A percentile compares a stretch with the other conserved stretches of the same genome.
Evolutionary conservation across 2,329 filamentous ascomycete species (phyloP).

Genomic region (Tetracladium maxilliforme): DNA sequence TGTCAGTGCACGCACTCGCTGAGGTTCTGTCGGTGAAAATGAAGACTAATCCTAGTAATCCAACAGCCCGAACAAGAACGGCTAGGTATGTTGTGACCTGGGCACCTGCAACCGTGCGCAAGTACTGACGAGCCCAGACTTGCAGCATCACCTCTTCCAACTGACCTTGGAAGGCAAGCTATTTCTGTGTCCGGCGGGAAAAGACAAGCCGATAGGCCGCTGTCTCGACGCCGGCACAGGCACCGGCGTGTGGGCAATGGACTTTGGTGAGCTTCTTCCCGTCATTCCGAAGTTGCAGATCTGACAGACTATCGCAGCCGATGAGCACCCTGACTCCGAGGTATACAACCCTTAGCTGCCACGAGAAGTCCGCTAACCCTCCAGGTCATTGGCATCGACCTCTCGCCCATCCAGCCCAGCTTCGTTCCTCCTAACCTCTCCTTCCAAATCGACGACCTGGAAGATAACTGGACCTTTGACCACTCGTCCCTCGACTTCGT

Average conservation of each 20-base stretch:
- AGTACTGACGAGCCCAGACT: too few relatives aligned
- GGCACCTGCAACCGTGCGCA: neutral
- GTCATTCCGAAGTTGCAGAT: too few relatives aligned
- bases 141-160: constrained; percentile 9
- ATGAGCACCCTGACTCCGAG: neutral
- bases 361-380: constrained; percentile 4
- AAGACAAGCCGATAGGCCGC: too few relatives aligned
- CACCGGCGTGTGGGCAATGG: constrained; percentile 28
- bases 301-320: neutral
- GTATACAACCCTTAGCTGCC: too few relatives aligned
- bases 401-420: constrained; percentile 19
- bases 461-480: constrained; percentile 20
- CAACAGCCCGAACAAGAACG: too few relatives aligned
- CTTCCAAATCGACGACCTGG: constrained; percentile 50
- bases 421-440: constrained; percentile 44
- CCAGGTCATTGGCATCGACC: constrained; percentile 14
- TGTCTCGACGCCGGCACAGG: constrained; percentile 28
- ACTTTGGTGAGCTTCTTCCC: constrained; percentile 16
- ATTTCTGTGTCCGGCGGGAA: too few relatives aligned
- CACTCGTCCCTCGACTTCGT: constrained; percentile 41
- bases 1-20: too few relatives aligned
- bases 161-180: constrained; percentile 7
- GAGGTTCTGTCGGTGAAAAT: too few relatives aligned
- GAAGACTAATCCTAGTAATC: too few relatives aligned
- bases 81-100: constrained; percentile 2